Base-by-base conservation (phyloP, 257 asterid genomes). In the Solanum neorickii region DNA sequence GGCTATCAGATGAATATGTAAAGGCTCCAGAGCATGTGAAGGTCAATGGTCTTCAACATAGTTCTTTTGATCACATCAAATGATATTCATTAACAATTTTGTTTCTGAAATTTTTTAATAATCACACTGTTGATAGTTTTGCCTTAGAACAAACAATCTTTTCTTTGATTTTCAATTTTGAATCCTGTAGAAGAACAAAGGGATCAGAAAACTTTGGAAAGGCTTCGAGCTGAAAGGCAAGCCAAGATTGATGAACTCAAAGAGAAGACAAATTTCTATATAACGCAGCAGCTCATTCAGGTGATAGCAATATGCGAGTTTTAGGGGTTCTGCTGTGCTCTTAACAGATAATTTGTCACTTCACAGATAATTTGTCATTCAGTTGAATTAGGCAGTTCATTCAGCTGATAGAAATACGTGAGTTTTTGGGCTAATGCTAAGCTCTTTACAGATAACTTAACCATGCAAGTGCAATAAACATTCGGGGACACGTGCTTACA, bases 231-330 rank as follows among this genome's bases (percentile, higher is more conserved):
- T 77, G 98, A 95, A 93, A 93, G 97, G 94, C 95, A 92, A 88
- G 98, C 93, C 52, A 96, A 95, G 89, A 94, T 95, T 76, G 94
- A 96, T 89, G 99, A 96, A 89, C 93, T 96, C 84, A 96, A 96
- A 90, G 99, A 96, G 94, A 95, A 91, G 90, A 93, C 98, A 56
- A 96, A 96, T 86, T 96, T 93, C 92, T 96, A 96, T 89, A 88
- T 82, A 5, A 95, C 98, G 21, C 99, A 95, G 91, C 98, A 94
- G 90, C 92, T 96, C 82, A 96, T 96, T 90, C 98, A 96, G 98
- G 98, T 96, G 89, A 88, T 84, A 86, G 25, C 29, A 39, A 44
- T 7, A 39, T 82, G 80, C 8, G 33, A 49, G 33, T 59, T 65
- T 59, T 12, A 21, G 39, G 60, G 74, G 20, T 83, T 6, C 70